Evolutionary conservation across 83 land plant genomes (phyloP), one percentile per base, ranked within the genome.

Genomic region (Isoetes engelmannii): DNA sequence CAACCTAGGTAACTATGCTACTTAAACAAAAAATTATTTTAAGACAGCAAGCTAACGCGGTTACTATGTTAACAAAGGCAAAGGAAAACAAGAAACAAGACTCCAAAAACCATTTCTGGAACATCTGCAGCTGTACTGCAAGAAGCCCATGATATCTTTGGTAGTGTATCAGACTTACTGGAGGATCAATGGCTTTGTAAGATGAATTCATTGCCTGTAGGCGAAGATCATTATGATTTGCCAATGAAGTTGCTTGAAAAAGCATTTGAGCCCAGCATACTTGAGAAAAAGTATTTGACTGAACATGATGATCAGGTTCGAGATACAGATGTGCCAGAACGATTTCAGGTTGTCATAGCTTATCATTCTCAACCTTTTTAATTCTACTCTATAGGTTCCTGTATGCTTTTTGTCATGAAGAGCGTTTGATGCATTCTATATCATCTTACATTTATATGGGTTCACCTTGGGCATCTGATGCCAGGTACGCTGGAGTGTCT

Each of bases 91-190:
- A 82, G 79, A 68, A 87, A 81, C 51, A 84, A 84, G 63, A 76
- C 62, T 21, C 51, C 64, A 48, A 74, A 85, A 74, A 77, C 75
- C 68, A 83, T 87, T 37, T 82, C 89, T 6, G 95, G 91, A 44
- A 83, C 86, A 67, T 81, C 96, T 45, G 82, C 92, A 64, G 50
- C 79, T 41, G 87, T 89, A 19, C 57, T 87, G 47, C 87, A 84
- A 77, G 89, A 89, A 80, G 96, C 98, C 7, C 89, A 85, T 51
- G 98, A 89, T 44, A 89, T 89, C 68, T 92, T 92, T 84, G 98
- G 96, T 67, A 92, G 86, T 77, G 92, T 89, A 12, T 85, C 85
- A 42, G 87, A 86, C 58, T 79, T 84, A 15, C 48, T 89, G 61
- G 69, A 75, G 68, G 78, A 77, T 68, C 83, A 70, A 46, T 85